Conservation (phyloP, 1,284 basidiomycete genomes). For the Anthracocystis setariae region DNA sequence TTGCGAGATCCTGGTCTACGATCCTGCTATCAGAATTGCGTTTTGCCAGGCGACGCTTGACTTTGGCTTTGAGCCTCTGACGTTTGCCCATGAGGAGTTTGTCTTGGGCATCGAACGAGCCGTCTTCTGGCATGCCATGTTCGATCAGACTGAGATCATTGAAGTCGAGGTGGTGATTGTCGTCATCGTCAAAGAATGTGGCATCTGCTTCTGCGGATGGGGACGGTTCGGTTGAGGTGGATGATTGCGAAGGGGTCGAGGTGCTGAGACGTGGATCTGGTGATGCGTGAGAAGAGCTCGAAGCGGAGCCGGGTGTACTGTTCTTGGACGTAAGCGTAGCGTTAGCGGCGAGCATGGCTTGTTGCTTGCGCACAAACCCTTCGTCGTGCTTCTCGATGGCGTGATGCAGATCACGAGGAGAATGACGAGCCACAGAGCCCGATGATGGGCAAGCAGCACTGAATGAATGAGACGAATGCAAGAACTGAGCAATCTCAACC, state of each 20-base stretch:
- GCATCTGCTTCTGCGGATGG: constrained; percentile 7
- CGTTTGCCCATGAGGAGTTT: constrained; percentile 44
- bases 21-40: constrained; percentile 43
- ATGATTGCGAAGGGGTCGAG: constrained; percentile 9
- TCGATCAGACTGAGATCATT: constrained; percentile 35
- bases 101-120: constrained; percentile 44
- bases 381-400: constrained; percentile 57
- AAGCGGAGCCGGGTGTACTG: not conserved
- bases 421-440: constrained; percentile 47
- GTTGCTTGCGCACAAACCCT: constrained; percentile 44
- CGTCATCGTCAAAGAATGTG: constrained; percentile 16
- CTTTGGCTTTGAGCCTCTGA: constrained; percentile 45
- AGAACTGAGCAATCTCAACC: constrained; percentile 51
- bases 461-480: constrained; percentile 51
- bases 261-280: constrained; percentile 16
- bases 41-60: constrained; percentile 52
- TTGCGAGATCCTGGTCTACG: constrained; percentile 54
- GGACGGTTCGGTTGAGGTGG: constrained; percentile 6
- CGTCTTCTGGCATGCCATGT: constrained; percentile 15
- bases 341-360: constrained; percentile 24
- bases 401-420: constrained; percentile 55
- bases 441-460: constrained; percentile 54
- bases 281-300: constrained; percentile 6
- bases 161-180: constrained; percentile 40
- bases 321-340: constrained; percentile 14